These are phyloP conservation scores for Aspergillus luchuensis DNA, from an alignment of 2,329 filamentous ascomycete species.

Conservation along the genomic window DNA sequence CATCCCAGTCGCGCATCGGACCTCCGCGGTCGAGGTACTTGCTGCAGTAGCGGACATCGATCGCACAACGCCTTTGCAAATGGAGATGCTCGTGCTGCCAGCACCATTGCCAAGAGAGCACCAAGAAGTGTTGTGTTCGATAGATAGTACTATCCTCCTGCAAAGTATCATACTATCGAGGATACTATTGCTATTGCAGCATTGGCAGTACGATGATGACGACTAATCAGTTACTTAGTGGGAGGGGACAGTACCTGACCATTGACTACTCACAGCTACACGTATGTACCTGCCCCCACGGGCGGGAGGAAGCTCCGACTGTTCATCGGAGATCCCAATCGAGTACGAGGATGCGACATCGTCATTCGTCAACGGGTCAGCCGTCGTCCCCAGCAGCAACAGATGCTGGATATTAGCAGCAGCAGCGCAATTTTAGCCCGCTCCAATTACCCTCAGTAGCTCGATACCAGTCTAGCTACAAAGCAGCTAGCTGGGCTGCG, in stretches of 20 bases:
- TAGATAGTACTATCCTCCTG: too few species aligned
- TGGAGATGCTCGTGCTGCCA: neutral
- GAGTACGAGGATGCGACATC: neutral
- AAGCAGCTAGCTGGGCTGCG: too few species aligned
- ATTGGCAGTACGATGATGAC: too few species aligned
- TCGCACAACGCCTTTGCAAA: neutral
- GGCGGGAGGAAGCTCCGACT: conserved; percentile 2
- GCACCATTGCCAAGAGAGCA: neutral
- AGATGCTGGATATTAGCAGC: neutral
- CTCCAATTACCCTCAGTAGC: too few species aligned
- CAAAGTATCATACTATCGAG: too few species aligned
- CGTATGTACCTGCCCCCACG: conserved; percentile 1
- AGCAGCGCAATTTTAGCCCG: too few species aligned
- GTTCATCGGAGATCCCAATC: conserved; percentile 2
- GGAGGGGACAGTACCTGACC: too few species aligned
- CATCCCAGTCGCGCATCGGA: neutral
- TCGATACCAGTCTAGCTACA: too few species aligned
- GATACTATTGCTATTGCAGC: too few species aligned
- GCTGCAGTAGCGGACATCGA: neutral
- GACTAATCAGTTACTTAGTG: too few species aligned
- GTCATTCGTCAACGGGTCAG: neutral
- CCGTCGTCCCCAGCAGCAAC: conserved; percentile 4
- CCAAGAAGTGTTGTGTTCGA: too few species aligned
- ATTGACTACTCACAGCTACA: neutral
- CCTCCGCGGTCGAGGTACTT: neutral